These are phyloP conservation scores for Ramaria sp. DNA, from an alignment of 768 basidiomycete genomes.

Conservation along the genomic window DNA sequence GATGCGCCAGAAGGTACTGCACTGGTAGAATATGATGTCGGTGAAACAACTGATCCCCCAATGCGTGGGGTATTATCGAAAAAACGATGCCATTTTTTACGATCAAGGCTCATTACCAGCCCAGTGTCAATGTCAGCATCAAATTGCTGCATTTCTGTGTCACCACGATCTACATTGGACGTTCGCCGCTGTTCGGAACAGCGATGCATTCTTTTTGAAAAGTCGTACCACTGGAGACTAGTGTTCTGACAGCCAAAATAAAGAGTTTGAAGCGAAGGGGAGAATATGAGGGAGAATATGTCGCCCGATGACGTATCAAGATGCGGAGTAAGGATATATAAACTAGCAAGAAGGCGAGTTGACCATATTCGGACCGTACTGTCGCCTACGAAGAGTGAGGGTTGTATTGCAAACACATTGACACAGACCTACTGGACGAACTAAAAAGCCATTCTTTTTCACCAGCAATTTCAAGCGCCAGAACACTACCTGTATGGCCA, in stretches of 20 bases:
- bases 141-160: background rate
- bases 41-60: constrained; percentile 1
- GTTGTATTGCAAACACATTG: background rate
- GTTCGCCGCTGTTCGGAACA: constrained; percentile 12
- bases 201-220: constrained; percentile 22
- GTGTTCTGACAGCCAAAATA: constrained; percentile 91
- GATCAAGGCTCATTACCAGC: constrained; percentile 4
- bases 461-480: constrained; percentile 65
- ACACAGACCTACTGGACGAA: constrained; percentile 52
- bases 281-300: constrained; percentile 79
- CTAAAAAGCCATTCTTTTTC: constrained; percentile 84
- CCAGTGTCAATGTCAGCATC: background rate
- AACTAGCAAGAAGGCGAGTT: constrained; percentile 47
- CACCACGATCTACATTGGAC: background rate
- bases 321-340: constrained; percentile 71
- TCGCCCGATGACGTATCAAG: constrained; percentile 77
- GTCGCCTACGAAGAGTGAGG: constrained; percentile 43
- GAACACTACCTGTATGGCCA: constrained; percentile 78
- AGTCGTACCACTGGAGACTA: constrained; percentile 81
- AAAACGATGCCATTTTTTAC: constrained; percentile 59
- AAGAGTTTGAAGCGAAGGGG: constrained; percentile 50
- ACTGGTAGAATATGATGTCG: background rate
- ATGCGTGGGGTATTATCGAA: constrained; percentile 29
- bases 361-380: constrained; percentile 88
- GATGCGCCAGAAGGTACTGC: background rate